Base-by-base conservation (phyloP, 2,329 filamentous ascomycete genomes). In the Talaromyces sp. region DNA sequence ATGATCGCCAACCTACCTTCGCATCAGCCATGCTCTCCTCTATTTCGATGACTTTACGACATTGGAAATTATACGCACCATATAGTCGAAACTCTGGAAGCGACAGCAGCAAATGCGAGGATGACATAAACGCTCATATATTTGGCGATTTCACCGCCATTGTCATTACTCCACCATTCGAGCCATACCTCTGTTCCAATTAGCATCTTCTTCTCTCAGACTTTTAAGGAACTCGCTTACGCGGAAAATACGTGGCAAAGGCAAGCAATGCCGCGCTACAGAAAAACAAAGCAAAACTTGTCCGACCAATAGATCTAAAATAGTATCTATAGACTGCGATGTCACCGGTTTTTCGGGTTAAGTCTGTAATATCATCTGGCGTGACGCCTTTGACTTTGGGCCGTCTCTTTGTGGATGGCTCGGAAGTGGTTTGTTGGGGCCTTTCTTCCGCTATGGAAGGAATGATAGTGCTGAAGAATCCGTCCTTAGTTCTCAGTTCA, bases 271-370 rank as follows among this genome's bases (percentile, higher is more conserved):
- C 72, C 41, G 35, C 35, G 11, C 54, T 58, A 19, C 37, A 41
- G 13, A 58, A 15, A 58, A 79, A 81, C 8, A 74, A 56, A 4
- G 73, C 45, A 1, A 74, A 72, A 1, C 75, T 71, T 3, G 73
- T 3, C 73, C 73, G 75, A 4, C 78, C 78, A 31, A 80, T 75
- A 5, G 77, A 73, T 25, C 71, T 69, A 22, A 77, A 65, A 64
- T 80, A 80, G 68, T 78, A 78, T 5, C 72, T 68, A 65, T 81
- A 82, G 57, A 82, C 77, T 3, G 76, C 69, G 4, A 78, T 69
- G 57, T 82, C 80, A n/a, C 79, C 79, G 3, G 74, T 73, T 22
- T 50, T 37, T n/a, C 61, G 37, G 11, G 47, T 56, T 22, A 62
- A 49, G 19, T 62, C 69, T 68, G 33, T 71, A 69, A 31, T 70